A percentile compares a stretch with the other conserved stretches of the same genome.
phyloP scores from a whole-genome alignment of 345 rosid species.

The Combretum micranthum region DNA sequence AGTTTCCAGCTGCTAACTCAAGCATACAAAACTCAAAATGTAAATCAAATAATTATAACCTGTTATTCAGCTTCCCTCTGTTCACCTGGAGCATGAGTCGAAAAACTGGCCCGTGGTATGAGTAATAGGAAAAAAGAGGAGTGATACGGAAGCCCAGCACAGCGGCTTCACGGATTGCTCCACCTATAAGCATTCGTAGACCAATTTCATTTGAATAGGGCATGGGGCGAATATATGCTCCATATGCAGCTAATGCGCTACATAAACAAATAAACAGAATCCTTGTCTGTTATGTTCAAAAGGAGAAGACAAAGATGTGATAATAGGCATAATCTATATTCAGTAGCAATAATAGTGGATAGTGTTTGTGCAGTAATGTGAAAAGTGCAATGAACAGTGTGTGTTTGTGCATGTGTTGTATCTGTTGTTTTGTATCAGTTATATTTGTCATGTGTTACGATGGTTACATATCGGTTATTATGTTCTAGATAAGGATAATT shows the following conservation, averaged over 20 bases:
- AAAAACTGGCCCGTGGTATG: constrained; percentile 84
- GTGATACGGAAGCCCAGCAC: constrained; percentile 65
- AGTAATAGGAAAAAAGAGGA: constrained; percentile 77
- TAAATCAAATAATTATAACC: constrained; percentile 23
- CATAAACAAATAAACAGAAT: constrained; percentile 7
- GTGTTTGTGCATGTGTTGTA: too few species aligned
- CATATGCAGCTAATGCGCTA: constrained; percentile 80
- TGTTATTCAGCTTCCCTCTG: constrained; percentile 51
- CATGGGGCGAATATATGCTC: constrained; percentile 81
- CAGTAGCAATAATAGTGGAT: too few species aligned
- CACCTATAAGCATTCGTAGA: constrained; percentile 79
- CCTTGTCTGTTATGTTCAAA: too few species aligned
- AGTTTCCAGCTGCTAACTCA: constrained; percentile 2
- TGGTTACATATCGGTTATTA: too few species aligned
- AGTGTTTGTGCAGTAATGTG: too few species aligned
- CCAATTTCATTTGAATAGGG: constrained; percentile 95
- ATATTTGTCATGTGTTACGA: too few species aligned
- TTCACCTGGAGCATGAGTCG: constrained; percentile 59
- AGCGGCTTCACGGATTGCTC: constrained; percentile 83
- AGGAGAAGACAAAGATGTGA: too few species aligned
- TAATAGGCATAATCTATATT: too few species aligned
- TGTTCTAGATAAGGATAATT: too few species aligned
- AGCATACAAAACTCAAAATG: neutral
- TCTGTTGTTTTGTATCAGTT: too few species aligned
- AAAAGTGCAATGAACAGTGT: too few species aligned